Evolutionary conservation across 2,329 filamentous ascomycete genomes (phyloP).

Genomic region (Scytalidium sp.): DNA sequence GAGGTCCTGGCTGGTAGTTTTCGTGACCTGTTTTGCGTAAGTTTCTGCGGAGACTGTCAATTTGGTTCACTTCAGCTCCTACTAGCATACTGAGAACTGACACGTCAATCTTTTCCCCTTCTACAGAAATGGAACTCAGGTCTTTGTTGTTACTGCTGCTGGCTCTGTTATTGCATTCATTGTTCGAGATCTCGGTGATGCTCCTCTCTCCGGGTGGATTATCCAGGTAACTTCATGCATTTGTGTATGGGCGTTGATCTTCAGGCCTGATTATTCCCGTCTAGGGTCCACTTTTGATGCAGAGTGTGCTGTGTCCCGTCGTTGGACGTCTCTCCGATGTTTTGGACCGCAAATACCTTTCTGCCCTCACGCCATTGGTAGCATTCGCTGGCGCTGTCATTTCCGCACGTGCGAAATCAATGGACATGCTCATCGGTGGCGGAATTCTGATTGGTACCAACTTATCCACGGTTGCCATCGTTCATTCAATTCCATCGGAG

Average conservation of each 20-base stretch:
- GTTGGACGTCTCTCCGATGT: conserved; percentile 54
- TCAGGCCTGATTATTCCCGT: conserved; percentile 2
- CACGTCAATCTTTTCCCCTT: background rate
- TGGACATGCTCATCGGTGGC: conserved; percentile 52
- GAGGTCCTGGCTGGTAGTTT: conserved; percentile 47
- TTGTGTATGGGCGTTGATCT: too few relatives aligned
- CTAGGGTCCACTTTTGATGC: conserved; percentile 52
- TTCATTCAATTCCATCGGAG: conserved; percentile 51
- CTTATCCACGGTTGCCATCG: conserved; percentile 48
- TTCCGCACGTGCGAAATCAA: conserved; percentile 49
- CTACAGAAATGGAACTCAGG: conserved; percentile 43
- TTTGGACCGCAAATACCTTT: conserved; percentile 49
- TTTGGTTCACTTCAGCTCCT: too few relatives aligned
- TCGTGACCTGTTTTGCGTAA: conserved; percentile 34
- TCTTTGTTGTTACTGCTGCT: conserved; percentile 51
- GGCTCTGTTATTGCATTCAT: conserved; percentile 53
- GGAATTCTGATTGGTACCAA: conserved; percentile 51
- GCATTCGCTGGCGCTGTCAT: conserved; percentile 49
- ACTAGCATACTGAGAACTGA: too few relatives aligned
- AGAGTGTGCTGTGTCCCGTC: conserved; percentile 50
- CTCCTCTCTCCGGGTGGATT: conserved; percentile 48
- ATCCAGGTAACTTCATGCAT: conserved; percentile 42
- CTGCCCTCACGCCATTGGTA: conserved; percentile 46
- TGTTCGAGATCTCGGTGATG: conserved; percentile 48
- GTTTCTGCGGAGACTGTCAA: too few relatives aligned